phyloP scores from a whole-genome alignment of 768 basidiomycete genomes.

The Hygrophorus russula region DNA sequence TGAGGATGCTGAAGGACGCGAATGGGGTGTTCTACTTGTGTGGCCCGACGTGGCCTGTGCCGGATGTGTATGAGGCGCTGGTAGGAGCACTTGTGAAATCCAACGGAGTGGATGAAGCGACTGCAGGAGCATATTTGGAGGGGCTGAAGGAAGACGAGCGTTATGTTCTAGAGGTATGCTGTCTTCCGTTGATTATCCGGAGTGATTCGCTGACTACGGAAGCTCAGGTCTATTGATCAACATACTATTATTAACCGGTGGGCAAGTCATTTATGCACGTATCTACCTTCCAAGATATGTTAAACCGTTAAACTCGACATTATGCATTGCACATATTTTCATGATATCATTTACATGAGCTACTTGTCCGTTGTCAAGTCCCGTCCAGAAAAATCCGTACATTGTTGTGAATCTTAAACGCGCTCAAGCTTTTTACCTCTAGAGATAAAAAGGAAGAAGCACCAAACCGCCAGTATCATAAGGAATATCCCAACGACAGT shows the following conservation, averaged over 20 bases:
- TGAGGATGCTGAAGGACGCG: conserved; percentile 60
- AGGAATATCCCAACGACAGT: conserved; percentile 51
- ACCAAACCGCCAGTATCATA: conserved; percentile 32
- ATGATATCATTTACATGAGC: not conserved
- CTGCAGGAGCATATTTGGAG: conserved; percentile 78
- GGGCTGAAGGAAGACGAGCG: conserved; percentile 92
- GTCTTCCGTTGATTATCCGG: conserved; percentile 3
- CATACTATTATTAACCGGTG: no score
- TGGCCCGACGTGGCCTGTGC: conserved; percentile 99
- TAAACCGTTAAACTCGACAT: conserved; percentile 18
- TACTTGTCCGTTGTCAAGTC: conserved; percentile 2
- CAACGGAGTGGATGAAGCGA: conserved; percentile 47
- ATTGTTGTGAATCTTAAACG: no score
- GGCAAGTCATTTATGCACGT: no score
- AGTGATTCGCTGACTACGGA: not conserved
- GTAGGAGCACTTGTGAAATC: conserved; percentile 70
- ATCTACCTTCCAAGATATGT: no score
- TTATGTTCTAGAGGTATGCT: conserved; percentile 84
- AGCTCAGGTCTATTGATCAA: conserved; percentile 9
- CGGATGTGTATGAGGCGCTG: conserved; percentile 91
- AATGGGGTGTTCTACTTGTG: conserved; percentile 90
- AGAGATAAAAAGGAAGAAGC: conserved; percentile 13
- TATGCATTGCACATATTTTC: no score
- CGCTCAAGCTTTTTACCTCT: not conserved
- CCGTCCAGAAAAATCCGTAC: not conserved